Conservation (phyloP, 2,329 filamentous ascomycete genomes). For the Colletotrichum sp. region DNA sequence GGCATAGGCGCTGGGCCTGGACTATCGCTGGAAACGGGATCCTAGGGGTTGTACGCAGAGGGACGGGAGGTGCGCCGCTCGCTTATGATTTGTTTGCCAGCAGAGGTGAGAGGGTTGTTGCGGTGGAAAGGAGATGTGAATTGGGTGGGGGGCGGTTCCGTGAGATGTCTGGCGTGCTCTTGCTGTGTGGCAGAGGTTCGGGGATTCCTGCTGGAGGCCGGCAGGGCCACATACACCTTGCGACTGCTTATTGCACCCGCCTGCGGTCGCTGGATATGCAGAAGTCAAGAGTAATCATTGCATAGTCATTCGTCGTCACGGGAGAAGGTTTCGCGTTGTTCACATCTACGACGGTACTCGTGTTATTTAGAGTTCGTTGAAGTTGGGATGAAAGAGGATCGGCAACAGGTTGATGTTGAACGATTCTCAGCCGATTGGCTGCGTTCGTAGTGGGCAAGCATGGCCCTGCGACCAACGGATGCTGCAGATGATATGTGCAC, state of each 20-base stretch:
- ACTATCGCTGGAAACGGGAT: not conserved
- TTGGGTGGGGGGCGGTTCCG: not conserved
- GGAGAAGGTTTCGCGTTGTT: not conserved
- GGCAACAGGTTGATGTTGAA: not conserved
- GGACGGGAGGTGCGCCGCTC: not conserved
- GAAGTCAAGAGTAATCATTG: not conserved
- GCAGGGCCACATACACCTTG: not conserved
- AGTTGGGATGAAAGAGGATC: not conserved
- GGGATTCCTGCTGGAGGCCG: not conserved
- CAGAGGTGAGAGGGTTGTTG: not conserved
- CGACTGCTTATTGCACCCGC: not conserved
- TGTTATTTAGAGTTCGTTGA: not conserved
- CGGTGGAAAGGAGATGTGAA: not conserved
- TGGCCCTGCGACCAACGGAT: not conserved
- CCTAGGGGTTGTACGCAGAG: not conserved
- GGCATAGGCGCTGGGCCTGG: not conserved
- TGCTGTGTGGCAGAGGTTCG: not conserved
- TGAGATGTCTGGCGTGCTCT: not conserved
- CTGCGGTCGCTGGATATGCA: not conserved
- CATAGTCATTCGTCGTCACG: not conserved
- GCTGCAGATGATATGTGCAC: not conserved
- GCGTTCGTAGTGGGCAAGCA: not conserved
- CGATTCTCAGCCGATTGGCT: not conserved
- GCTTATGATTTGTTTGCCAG: not conserved
- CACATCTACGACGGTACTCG: not conserved